Percentiles rank a stretch among this genome's conserved stretches.
These are phyloP conservation scores for Pyrus bretschneideri DNA, from an alignment of 306 rosid genomes.

Conservation along the genomic window DNA sequence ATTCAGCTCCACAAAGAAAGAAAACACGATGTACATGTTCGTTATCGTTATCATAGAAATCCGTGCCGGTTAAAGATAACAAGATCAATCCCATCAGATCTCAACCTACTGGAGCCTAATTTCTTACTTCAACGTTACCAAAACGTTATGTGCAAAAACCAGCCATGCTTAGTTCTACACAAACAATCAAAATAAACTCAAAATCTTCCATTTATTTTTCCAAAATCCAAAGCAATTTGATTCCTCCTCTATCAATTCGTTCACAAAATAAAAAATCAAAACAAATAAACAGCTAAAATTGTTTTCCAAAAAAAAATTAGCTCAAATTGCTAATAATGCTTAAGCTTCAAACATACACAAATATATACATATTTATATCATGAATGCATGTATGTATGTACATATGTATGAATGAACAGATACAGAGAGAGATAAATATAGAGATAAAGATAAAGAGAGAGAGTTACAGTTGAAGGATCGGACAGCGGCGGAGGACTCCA, in stretches of 20 bases:
- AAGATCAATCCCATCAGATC: constrained; percentile 4
- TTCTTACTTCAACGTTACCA: background rate
- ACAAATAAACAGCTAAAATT: background rate
- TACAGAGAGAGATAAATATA: constrained; percentile 27
- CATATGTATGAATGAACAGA: background rate
- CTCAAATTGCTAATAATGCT: background rate
- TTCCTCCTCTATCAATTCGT: background rate
- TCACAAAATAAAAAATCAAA: background rate
- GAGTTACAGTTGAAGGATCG: constrained; percentile 64
- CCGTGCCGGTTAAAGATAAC: background rate
- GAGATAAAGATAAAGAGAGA: constrained; percentile 15
- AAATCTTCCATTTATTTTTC: background rate
- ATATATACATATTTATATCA: background rate
- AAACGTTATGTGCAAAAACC: background rate
- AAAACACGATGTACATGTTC: background rate
- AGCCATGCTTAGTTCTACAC: background rate
- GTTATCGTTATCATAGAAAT: background rate
- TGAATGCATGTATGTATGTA: background rate
- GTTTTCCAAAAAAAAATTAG: background rate
- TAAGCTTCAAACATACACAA: background rate
- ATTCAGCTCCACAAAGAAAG: background rate
- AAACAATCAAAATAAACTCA: background rate
- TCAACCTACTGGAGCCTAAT: background rate
- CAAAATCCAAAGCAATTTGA: background rate
- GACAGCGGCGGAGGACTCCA: constrained; percentile 69